Evolutionary conservation across 2,329 filamentous ascomycete species (phyloP).

Genomic region (Arachnomyces sp.): DNA sequence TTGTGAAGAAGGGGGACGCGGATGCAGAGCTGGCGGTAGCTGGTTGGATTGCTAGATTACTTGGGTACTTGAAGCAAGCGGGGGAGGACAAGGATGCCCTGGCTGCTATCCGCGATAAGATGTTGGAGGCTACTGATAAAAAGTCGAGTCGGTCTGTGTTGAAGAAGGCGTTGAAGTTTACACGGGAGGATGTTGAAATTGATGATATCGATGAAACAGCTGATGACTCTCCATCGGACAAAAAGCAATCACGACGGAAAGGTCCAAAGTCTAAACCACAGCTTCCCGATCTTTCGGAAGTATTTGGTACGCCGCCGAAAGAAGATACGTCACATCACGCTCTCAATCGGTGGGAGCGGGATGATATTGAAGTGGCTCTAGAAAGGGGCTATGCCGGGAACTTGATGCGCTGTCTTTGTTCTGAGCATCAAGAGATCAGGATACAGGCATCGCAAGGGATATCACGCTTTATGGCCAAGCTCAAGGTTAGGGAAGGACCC

Average conservation of each 20-base stretch:
- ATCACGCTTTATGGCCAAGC: conserved; percentile 38
- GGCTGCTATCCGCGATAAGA: conserved; percentile 36
- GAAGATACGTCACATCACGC: conserved; percentile 36
- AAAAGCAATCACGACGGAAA: conserved; percentile 8
- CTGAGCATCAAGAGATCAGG: conserved; percentile 64
- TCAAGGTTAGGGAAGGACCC: conserved; percentile 31
- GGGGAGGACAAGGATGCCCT: conserved; percentile 45
- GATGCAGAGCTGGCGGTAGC: conserved; percentile 42
- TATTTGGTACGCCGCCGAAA: conserved; percentile 44
- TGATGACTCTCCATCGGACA: conserved; percentile 6
- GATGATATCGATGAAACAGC: conserved; percentile 6
- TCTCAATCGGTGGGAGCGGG: conserved; percentile 59
- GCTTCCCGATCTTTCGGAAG: conserved; percentile 42
- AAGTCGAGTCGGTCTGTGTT: conserved; percentile 26
- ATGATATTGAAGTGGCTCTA: conserved; percentile 68
- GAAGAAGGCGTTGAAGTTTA: conserved; percentile 31
- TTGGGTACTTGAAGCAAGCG: conserved; percentile 47
- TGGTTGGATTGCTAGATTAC: conserved; percentile 50
- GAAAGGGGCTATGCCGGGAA: conserved; percentile 66
- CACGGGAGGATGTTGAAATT: conserved; percentile 13
- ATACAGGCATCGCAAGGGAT: conserved; percentile 54
- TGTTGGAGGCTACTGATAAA: conserved; percentile 33
- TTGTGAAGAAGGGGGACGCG: conserved; percentile 44
- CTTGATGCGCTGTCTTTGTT: conserved; percentile 67
- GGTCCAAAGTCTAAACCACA: conserved; percentile 8